Evolutionary conservation across 495 filamentous ascomycete genomes (phyloP).

Genomic region (Jackrogersella minutella): DNA sequence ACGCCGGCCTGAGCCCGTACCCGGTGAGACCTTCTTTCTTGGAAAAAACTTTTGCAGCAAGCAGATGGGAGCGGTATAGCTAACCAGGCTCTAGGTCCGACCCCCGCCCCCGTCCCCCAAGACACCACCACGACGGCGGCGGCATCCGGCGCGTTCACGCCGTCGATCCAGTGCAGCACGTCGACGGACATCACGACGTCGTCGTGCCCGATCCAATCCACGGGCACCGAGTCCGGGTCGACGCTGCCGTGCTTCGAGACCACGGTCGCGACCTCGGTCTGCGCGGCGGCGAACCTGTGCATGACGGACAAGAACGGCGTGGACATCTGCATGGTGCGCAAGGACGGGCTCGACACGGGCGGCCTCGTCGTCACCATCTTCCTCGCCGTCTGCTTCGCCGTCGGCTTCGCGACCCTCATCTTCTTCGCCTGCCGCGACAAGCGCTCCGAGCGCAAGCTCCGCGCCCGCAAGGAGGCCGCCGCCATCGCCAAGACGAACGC

Average conservation of each 20-base stretch:
- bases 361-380: conserved; percentile 55
- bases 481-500: conserved; percentile 48
- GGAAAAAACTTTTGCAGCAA: neutral
- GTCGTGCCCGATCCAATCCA: conserved; percentile 49
- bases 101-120: conserved; percentile 13
- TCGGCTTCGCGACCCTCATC: conserved; percentile 45
- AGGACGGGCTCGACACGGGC: conserved; percentile 45
- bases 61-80: neutral
- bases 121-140: conserved; percentile 17
- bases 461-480: conserved; percentile 46
- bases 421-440: conserved; percentile 54
- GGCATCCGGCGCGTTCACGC: conserved; percentile 10
- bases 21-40: conserved; percentile 30
- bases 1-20: conserved; percentile 31
- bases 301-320: conserved; percentile 43
- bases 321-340: conserved; percentile 53
- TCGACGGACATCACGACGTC: conserved; percentile 40
- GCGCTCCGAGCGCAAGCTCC: conserved; percentile 42
- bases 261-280: conserved; percentile 42
- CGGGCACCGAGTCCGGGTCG: conserved; percentile 43
- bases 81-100: conserved; percentile 2
- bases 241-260: conserved; percentile 51
- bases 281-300: conserved; percentile 58
- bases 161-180: conserved; percentile 49
- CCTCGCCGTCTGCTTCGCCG: conserved; percentile 47